These are phyloP conservation scores for Diaporthe ilicicola DNA, from an alignment of 2,329 filamentous ascomycete species.

Conservation along the genomic window DNA sequence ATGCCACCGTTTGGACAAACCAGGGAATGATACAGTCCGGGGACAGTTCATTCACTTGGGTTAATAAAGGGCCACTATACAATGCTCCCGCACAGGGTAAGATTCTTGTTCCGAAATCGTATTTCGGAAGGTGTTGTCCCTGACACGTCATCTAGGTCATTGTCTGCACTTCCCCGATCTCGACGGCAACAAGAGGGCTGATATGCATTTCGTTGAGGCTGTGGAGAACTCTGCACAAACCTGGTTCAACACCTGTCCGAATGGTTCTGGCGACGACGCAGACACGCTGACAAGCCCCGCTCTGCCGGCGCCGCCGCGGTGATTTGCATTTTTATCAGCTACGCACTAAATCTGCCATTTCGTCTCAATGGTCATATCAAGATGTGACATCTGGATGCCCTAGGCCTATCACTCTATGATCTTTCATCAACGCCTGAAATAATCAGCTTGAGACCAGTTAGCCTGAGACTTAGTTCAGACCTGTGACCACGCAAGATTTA, in stretches of 20 bases:
- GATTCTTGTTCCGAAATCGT: too few species aligned
- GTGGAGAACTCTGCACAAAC: conserved; percentile 32
- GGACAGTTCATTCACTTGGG: conserved; percentile 35
- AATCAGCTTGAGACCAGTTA: too few species aligned
- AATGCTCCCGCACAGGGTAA: conserved; percentile 29
- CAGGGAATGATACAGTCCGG: conserved; percentile 32
- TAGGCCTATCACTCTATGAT: too few species aligned
- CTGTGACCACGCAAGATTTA: too few species aligned
- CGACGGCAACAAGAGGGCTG: conserved; percentile 40
- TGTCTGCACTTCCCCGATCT: conserved; percentile 40
- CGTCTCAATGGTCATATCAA: too few species aligned
- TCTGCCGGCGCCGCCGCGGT: background rate
- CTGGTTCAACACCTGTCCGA: conserved; percentile 33
- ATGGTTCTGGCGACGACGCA: background rate
- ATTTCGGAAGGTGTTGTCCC: background rate
- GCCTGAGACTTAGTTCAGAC: too few species aligned
- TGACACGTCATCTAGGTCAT: background rate
- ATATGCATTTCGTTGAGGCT: conserved; percentile 35
- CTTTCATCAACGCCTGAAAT: too few species aligned
- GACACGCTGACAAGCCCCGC: background rate
- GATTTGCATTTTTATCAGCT: background rate
- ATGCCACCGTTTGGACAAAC: conserved; percentile 45
- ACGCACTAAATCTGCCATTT: too few species aligned
- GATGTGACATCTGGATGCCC: too few species aligned
- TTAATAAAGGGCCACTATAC: conserved; percentile 22